A percentile compares a stretch with the other conserved stretches of the same genome.
Conservation (phyloP, 805 yeast genomes). For the Wickerhamia fluorescens region DNA sequence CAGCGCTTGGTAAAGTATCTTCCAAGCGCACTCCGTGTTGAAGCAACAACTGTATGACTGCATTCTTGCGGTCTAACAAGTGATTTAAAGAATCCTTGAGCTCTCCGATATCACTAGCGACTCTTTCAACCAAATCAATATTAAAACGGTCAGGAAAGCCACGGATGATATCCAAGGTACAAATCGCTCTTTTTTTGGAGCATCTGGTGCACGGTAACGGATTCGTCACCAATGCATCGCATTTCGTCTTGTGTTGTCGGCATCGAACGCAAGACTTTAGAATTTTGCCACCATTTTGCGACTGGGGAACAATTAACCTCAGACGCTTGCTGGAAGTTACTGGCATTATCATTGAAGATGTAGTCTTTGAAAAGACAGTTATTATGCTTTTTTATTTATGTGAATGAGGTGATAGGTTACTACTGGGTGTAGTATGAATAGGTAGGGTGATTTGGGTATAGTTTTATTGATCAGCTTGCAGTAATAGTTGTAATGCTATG, state of each 20-base stretch:
- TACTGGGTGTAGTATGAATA: background rate
- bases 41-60: slow-evolving; percentile 10
- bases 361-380: too few species aligned
- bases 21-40: slow-evolving; percentile 4
- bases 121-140: slow-evolving; percentile 18
- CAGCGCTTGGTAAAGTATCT: background rate
- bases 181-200: slow-evolving; percentile 40
- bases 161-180: slow-evolving; percentile 47
- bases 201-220: slow-evolving; percentile 58
- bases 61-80: slow-evolving; percentile 15
- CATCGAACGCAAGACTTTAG: slow-evolving; percentile 56
- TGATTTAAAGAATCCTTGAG: slow-evolving; percentile 17
- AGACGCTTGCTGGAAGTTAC: slow-evolving; percentile 6
- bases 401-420: too few species aligned
- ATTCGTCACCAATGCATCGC: slow-evolving; percentile 46
- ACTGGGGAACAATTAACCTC: slow-evolving; percentile 8
- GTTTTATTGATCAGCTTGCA: too few species aligned
- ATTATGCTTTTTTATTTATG: too few species aligned
- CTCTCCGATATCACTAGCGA: slow-evolving; percentile 18
- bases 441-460: background rate
- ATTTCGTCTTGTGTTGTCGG: slow-evolving; percentile 58
- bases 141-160: slow-evolving; percentile 39
- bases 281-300: slow-evolving; percentile 10
- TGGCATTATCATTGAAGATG: slow-evolving; percentile 11
- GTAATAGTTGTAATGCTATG: too few species aligned